Evolutionary conservation across 2,329 filamentous ascomycete species (phyloP).

Genomic region (Verticillium nonalfalfae): DNA sequence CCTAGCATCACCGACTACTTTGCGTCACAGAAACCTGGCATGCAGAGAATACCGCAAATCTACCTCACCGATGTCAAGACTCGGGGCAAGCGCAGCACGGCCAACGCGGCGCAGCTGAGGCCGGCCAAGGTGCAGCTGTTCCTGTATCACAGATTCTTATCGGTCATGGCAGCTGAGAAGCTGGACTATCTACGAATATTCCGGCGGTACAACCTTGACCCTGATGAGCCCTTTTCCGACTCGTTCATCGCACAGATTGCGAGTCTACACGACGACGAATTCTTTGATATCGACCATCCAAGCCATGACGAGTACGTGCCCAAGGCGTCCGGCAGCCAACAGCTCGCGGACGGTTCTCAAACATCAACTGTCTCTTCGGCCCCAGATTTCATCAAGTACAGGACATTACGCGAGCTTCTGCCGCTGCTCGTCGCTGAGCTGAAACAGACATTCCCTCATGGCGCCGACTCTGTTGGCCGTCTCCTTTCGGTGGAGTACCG

Average conservation of each 20-base stretch:
- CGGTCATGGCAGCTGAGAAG: conserved; percentile 62
- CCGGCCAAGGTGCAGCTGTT: conserved; percentile 84
- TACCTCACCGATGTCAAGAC: conserved; percentile 92
- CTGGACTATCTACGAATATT: conserved; percentile 67
- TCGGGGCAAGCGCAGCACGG: conserved; percentile 55
- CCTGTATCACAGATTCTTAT: conserved; percentile 82
- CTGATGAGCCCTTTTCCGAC: conserved; percentile 65
- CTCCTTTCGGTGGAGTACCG: conserved; percentile 50
- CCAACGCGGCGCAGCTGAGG: conserved; percentile 61
- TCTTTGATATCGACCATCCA: conserved; percentile 39
- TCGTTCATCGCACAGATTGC: conserved; percentile 71
- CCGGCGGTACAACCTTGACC: conserved; percentile 62
- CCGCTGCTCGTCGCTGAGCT: conserved; percentile 40
- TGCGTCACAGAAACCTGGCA: conserved; percentile 13
- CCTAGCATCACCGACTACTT: conserved; percentile 35
- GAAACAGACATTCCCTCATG: conserved; percentile 44
- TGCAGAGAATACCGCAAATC: conserved; percentile 25
- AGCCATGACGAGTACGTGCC: neutral
- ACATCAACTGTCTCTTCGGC: neutral
- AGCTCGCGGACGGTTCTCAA: neutral
- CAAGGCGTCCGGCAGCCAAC: neutral
- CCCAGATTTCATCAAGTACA: conserved; percentile 37
- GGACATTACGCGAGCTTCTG: conserved; percentile 39
- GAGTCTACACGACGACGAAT: conserved; percentile 59
- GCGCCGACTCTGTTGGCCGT: conserved; percentile 38